These are phyloP conservation scores for Lobosporangium transversale DNA, from an alignment of 192 early-diverging fungal species.

Conservation along the genomic window DNA sequence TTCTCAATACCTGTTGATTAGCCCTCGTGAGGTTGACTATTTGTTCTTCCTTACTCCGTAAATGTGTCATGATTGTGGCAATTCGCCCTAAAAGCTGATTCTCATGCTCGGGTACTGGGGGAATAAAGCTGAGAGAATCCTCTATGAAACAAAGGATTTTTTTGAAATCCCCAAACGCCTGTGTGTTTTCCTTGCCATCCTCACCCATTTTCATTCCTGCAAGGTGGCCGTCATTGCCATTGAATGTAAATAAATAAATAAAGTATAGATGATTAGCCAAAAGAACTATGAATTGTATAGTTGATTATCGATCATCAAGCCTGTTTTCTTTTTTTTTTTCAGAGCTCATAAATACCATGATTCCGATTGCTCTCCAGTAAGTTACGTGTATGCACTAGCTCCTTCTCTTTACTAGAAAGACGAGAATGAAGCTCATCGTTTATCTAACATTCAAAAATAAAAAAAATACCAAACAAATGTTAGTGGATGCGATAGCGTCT, in stretches of 20 bases:
- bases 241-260: no score
- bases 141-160: slow-evolving; percentile 13
- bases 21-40: not conserved
- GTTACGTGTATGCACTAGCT: not conserved
- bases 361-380: not conserved
- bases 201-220: no score
- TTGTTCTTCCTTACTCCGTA: slow-evolving; percentile 6
- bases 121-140: slow-evolving; percentile 9
- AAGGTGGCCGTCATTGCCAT: no score
- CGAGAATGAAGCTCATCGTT: not conserved
- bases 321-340: no score
- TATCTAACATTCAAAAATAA: not conserved
- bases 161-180: not conserved
- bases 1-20: not conserved
- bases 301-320: no score
- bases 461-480: no score
- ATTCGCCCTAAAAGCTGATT: slow-evolving; percentile 1
- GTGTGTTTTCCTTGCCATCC: not conserved
- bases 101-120: not conserved
- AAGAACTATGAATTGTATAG: no score
- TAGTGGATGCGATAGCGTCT: no score
- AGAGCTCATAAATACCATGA: no score
- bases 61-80: not conserved
- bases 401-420: not conserved
- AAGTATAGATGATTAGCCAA: no score